phyloP scores from a whole-genome alignment of 495 filamentous ascomycete species.

The Daldinia childiae region DNA sequence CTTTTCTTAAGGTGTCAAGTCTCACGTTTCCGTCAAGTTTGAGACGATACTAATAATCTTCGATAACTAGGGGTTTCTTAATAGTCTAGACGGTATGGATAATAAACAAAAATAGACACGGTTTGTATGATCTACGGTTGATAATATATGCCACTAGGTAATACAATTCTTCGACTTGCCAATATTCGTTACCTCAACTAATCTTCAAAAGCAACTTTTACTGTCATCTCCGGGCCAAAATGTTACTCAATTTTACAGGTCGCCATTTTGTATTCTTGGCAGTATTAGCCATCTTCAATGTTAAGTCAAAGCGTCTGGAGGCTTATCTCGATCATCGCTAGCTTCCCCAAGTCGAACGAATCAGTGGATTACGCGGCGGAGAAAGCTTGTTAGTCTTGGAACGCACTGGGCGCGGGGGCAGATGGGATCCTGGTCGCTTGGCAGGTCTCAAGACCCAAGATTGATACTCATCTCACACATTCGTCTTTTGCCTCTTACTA shows the following conservation, averaged over 20 bases:
- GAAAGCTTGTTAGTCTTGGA: conserved; percentile 28
- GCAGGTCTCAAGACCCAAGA: conserved; percentile 53
- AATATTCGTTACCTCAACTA: neutral
- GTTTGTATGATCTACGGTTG: conserved; percentile 33
- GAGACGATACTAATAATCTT: neutral
- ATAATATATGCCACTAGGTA: neutral
- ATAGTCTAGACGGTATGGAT: too few relatives aligned
- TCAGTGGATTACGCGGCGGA: conserved; percentile 14
- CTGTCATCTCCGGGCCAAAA: neutral
- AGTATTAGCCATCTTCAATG: neutral
- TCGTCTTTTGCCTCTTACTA: conserved; percentile 31
- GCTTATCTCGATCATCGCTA: conserved; percentile 16
- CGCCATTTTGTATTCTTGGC: neutral
- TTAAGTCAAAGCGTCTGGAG: neutral
- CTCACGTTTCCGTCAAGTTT: neutral
- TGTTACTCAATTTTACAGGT: neutral
- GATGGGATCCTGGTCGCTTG: conserved; percentile 41
- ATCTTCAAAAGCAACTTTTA: neutral
- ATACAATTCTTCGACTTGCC: neutral
- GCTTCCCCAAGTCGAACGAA: conserved; percentile 15
- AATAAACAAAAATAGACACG: conserved; percentile 9
- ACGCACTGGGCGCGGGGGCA: conserved; percentile 24
- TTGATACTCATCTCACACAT: conserved; percentile 44
- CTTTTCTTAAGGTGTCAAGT: conserved; percentile 15
- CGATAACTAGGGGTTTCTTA: neutral